Base-by-base conservation (phyloP, 345 rosid genomes). In the Crucihimalaya himalaica region DNA sequence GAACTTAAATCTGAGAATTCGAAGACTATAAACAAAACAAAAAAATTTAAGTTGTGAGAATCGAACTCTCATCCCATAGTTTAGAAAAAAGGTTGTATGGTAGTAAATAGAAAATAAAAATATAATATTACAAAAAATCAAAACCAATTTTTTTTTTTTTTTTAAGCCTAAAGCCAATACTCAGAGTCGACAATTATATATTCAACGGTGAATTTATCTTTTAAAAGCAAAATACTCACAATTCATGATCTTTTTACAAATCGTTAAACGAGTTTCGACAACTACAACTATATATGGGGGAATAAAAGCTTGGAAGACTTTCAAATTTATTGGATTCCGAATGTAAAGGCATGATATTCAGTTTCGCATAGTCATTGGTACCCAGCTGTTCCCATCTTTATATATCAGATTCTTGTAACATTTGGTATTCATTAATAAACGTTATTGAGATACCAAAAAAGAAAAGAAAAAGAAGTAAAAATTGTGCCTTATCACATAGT, bases 401-500 rank as follows among this genome's bases (percentile, higher is more conserved):
- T n/a, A n/a, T n/a, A 43, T 43, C 48, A 43, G 46, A 42, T 5
- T 18, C 20, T 46, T 46, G 12, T 18, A 46, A 46, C 18, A 2
- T 45, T 45, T 45, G 10, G 8, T n/a, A 45, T 45, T 45, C 50
- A 45, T 7, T 45, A 6, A 2, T n/a, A 15, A 15, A 45, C 18
- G 20, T 45, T n/a, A 8, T 16, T 45, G 6, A 45, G 10, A 45
- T 7, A 45, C 16, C 16, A 5, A 13, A 16, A 45, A 35, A 13
- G 16, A 45, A 35, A 54, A 51, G 4, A 12, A 5, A 2, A 39
- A 1, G n/a, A 13, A 35, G 34, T 34, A 35, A 21, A 35, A 21
- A n/a, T 15, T 25, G 31, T 16, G 51, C n/a, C 40, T 54, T 67
- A 67, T 54, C 72, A 16, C 51, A 52, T 52, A 52, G 18, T 37